These are phyloP conservation scores for Exophiala xenobiotica DNA, from an alignment of 2,329 filamentous ascomycete species.

Conservation along the genomic window DNA sequence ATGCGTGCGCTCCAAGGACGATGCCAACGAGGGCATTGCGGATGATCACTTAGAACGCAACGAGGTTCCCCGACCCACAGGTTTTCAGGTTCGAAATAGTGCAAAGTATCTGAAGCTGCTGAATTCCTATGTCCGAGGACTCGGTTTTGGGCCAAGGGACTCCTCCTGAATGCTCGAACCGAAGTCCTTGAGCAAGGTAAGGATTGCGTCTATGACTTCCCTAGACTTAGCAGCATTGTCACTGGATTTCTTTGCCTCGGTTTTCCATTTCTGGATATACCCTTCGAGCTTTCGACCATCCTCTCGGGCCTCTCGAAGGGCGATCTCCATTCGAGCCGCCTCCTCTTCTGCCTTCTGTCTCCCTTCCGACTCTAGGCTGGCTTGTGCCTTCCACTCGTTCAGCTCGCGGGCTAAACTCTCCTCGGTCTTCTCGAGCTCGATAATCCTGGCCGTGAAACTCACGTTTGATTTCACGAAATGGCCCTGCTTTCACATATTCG, in stretches of 20 bases:
- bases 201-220: constrained; percentile 15
- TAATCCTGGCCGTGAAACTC: constrained; percentile 15
- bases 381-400: constrained; percentile 13
- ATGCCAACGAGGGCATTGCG: too few relatives aligned
- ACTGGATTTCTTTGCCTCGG: constrained; percentile 15
- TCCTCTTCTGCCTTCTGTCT: constrained; percentile 16
- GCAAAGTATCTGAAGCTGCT: constrained; percentile 10
- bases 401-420: constrained; percentile 14
- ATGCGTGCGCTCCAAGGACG: too few relatives aligned
- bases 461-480: constrained; percentile 15
- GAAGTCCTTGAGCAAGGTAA: constrained; percentile 16
- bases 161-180: constrained; percentile 13
- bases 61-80: constrained; percentile 1
- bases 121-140: constrained; percentile 10
- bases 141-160: constrained; percentile 8
- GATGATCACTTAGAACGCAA: constrained; percentile 11
- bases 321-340: constrained; percentile 15
- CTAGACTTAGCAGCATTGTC: constrained; percentile 12
- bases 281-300: too few relatives aligned
- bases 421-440: constrained; percentile 13
- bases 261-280: too few relatives aligned
- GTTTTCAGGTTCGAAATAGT: constrained; percentile 12
- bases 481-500: constrained; percentile 13
- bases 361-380: constrained; percentile 11
- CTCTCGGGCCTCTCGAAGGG: too few relatives aligned